Evolutionary conservation across 495 filamentous ascomycete species (phyloP).

Genomic region (Xylaria intraflava): DNA sequence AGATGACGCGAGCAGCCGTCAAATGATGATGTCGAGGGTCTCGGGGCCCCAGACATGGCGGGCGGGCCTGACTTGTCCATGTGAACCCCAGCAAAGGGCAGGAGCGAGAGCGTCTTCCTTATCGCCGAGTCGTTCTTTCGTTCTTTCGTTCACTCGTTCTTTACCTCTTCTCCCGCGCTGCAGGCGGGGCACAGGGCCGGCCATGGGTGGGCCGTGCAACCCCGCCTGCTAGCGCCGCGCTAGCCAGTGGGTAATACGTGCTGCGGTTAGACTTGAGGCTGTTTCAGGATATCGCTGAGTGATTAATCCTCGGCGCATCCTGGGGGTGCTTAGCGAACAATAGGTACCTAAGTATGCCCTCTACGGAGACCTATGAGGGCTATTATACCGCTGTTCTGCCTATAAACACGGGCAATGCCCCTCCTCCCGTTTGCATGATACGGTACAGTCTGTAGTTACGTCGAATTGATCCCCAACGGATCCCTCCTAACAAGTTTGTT

Average conservation of each 20-base stretch:
- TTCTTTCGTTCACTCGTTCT: neutral
- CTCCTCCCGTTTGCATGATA: too few relatives aligned
- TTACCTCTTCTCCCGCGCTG: neutral
- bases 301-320: too few relatives aligned
- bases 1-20: neutral
- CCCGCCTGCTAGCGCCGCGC: neutral
- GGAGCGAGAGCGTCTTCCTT: neutral
- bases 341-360: too few relatives aligned
- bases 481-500: neutral
- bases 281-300: too few relatives aligned
- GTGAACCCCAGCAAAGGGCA: constrained; percentile 4
- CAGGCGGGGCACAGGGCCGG: neutral
- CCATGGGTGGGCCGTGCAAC: neutral
- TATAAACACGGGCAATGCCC: too few relatives aligned
- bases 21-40: neutral
- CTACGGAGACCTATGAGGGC: too few relatives aligned
- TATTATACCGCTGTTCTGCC: too few relatives aligned
- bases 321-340: too few relatives aligned
- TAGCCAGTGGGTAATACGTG: neutral
- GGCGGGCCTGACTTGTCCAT: constrained; percentile 12
- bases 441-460: too few relatives aligned
- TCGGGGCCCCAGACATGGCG: neutral
- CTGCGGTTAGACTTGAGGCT: neutral
- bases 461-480: neutral
- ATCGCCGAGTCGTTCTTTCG: neutral